phyloP scores from a whole-genome alignment of 176 grass and related monocot species.

The Hordeum marinum region DNA sequence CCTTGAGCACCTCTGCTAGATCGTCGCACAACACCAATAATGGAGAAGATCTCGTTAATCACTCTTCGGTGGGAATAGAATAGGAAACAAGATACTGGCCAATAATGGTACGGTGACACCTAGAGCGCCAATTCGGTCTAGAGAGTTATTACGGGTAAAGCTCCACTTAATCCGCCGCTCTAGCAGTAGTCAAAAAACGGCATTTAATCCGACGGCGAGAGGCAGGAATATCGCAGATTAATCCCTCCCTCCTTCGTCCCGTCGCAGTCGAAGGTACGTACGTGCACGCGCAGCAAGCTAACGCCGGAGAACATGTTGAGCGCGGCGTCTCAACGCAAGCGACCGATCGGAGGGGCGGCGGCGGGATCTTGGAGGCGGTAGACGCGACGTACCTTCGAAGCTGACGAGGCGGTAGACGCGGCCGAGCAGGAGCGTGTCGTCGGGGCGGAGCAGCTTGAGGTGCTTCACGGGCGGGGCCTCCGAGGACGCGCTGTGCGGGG shows the following conservation, averaged over 20 bases:
- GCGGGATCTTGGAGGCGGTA: neutral
- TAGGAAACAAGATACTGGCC: no score
- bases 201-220: conserved; percentile 11
- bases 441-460: conserved; percentile 93
- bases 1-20: conserved; percentile 67
- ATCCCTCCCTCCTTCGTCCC: neutral
- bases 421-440: conserved; percentile 80
- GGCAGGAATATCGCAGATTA: neutral
- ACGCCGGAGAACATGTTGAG: neutral
- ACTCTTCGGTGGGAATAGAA: neutral
- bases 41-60: neutral
- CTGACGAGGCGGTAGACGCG: conserved; percentile 91
- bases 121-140: neutral
- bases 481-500: conserved; percentile 1
- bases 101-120: neutral
- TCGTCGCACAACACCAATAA: neutral
- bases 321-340: neutral
- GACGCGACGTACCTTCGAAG: conserved; percentile 67
- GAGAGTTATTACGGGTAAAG: neutral
- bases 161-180: neutral
- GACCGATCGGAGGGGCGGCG: neutral
- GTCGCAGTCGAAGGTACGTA: no score
- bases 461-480: conserved; percentile 43
- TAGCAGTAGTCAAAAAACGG: neutral
- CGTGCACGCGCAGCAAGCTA: neutral